phyloP scores from a whole-genome alignment of 2,329 filamentous ascomycete species.

The Sclerotinia spermophila region DNA sequence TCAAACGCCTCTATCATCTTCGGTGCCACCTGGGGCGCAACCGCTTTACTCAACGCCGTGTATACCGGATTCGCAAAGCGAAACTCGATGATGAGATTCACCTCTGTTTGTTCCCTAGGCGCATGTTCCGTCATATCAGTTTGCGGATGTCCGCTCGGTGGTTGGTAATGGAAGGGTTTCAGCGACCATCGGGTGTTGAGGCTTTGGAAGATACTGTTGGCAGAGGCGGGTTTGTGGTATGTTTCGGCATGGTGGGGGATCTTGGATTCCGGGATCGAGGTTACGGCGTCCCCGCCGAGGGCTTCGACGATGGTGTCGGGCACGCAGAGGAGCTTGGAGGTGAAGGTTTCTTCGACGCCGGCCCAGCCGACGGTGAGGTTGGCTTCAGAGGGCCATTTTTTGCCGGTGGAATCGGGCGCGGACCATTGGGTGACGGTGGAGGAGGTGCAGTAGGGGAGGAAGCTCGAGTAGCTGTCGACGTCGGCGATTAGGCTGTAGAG shows the following conservation, averaged over 20 bases:
- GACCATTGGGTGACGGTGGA: constrained; percentile 77
- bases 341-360: constrained; percentile 78
- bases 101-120: constrained; percentile 58
- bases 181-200: constrained; percentile 69
- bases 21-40: constrained; percentile 78
- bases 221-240: constrained; percentile 39
- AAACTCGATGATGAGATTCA: constrained; percentile 73
- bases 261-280: constrained; percentile 41
- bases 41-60: constrained; percentile 72
- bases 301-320: constrained; percentile 73
- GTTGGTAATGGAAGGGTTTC: constrained; percentile 47
- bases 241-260: constrained; percentile 42
- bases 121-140: constrained; percentile 31
- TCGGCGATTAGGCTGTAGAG: constrained; percentile 88
- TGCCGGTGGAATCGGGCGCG: constrained; percentile 44
- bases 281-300: constrained; percentile 56
- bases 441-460: constrained; percentile 85
- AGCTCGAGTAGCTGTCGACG: constrained; percentile 75
- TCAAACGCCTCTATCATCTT: constrained; percentile 95
- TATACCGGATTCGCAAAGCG: constrained; percentile 88
- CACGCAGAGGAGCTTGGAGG: constrained; percentile 73
- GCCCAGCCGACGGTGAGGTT: constrained; percentile 84
- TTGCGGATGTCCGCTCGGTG: constrained; percentile 39
- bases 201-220: constrained; percentile 59
- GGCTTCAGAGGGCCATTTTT: constrained; percentile 67